Evolutionary conservation across 352 stramenopile genomes (phyloP), one percentile per base, ranked within the genome.

Genomic region (Pythium brachiatum): DNA sequence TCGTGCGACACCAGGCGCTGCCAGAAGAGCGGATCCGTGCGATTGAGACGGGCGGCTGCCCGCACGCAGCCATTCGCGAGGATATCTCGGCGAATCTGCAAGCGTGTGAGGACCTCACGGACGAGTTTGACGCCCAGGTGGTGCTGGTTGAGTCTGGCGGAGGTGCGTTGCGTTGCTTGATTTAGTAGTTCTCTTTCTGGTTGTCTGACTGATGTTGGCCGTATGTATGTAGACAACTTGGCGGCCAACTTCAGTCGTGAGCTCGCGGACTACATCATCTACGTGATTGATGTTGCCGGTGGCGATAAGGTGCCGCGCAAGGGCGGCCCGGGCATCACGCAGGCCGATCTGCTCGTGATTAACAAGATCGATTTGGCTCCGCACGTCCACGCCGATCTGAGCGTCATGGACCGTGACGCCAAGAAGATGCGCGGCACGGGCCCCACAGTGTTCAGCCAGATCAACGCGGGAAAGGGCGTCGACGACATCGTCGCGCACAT

Each of bases 311-410:
- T 99, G 55, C 97, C 97, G 25, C 89, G 97, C 59, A 99, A 99
- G 74, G 97, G 97, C 55, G 97, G 97, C 39, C 97, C 96, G 1
- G 96, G 96, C 26, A 98, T 99, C 69, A 99, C 96, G 2, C 96
- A 99, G 73, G 95, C 86, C 13, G 96, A 99, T 72, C 73, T 99
- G 54, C 79, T 99, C 5, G 74, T 99, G 15, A 96, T 99, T 64
- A 99, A 99, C 81, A 99, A 99, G 79, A 99, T 97, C 71, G 97
- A 99, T 68, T 72, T 99, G 27, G 96, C 97, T 2, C 94, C 97
- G 50, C 86, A 97, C 48, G 97, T 99, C 12, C 92, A 94, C 62
- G 94, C 96, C 0, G 92, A 97, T 64, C 73, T 99, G 29, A 81
- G 86, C 25, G 92, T 99, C 34, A 99, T 99, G 97, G 72, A 94